These are phyloP conservation scores for Xylaria sp. DNA, from an alignment of 2,329 filamentous ascomycete genomes.

Conservation along the genomic window DNA sequence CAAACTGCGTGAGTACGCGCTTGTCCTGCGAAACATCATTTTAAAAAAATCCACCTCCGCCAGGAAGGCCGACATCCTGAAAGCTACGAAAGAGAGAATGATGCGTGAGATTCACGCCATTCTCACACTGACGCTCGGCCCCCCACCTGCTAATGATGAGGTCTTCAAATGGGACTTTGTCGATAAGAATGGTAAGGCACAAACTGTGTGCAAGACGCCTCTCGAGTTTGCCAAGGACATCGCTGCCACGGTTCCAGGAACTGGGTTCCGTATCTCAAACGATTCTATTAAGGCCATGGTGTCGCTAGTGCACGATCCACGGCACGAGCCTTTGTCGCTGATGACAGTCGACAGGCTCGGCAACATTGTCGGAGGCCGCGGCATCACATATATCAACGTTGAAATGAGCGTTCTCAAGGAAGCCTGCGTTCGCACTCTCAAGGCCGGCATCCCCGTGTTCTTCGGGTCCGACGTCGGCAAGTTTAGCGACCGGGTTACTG, in stretches of 20 bases:
- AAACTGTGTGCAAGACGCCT: slow-evolving; percentile 73
- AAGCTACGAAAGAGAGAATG: slow-evolving; percentile 74
- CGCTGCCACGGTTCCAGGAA: slow-evolving; percentile 63
- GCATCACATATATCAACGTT: slow-evolving; percentile 86
- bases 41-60: slow-evolving; percentile 45
- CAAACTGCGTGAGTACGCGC: slow-evolving; percentile 85
- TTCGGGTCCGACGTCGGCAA: slow-evolving; percentile 91
- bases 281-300: slow-evolving; percentile 76
- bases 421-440: slow-evolving; percentile 80
- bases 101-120: slow-evolving; percentile 83
- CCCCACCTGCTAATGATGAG: slow-evolving; percentile 75
- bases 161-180: slow-evolving; percentile 85
- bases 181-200: slow-evolving; percentile 73
- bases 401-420: slow-evolving; percentile 77
- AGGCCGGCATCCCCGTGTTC: slow-evolving; percentile 82
- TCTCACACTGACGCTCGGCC: slow-evolving; percentile 83
- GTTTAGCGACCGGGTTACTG: slow-evolving; percentile 73
- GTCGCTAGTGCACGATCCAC: slow-evolving; percentile 86
- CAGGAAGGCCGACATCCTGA: slow-evolving; percentile 54
- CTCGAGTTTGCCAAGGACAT: slow-evolving; percentile 77
- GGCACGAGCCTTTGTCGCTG: slow-evolving; percentile 77
- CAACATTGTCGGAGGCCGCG: slow-evolving; percentile 81
- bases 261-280: slow-evolving; percentile 56
- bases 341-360: slow-evolving; percentile 83
- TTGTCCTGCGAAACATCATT: slow-evolving; percentile 73